Evolutionary conservation across 345 rosid genomes (phyloP).

Genomic region (Salix dunnii): DNA sequence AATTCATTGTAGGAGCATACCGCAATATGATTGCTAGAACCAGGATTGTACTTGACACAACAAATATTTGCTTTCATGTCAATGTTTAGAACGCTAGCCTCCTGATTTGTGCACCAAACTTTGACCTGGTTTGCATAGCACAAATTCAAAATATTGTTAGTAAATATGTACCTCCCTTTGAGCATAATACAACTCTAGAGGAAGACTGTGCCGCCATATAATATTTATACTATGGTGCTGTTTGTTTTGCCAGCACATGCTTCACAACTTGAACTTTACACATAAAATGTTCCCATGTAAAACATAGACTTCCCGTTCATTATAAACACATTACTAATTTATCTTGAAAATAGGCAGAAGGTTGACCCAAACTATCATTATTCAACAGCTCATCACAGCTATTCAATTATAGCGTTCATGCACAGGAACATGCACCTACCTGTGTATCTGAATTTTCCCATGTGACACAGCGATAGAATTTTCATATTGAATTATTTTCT

Average conservation of each 20-base stretch:
- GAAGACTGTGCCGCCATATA: neutral
- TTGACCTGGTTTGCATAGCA: conserved; percentile 61
- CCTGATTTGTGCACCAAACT: conserved; percentile 97
- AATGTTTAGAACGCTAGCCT: conserved; percentile 87
- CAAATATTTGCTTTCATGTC: conserved; percentile 99
- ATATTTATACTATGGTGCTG: neutral
- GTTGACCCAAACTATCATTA: neutral
- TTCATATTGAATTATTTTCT: neutral
- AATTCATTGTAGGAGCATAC: conserved; percentile 35
- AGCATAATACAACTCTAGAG: neutral
- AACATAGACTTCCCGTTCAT: neutral
- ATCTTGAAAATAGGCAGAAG: neutral
- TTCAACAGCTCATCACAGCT: neutral
- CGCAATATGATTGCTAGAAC: conserved; percentile 91
- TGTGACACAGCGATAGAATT: neutral
- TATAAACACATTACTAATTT: neutral
- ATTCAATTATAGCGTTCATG: neutral
- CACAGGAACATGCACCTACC: too few relatives aligned
- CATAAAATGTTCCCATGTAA: neutral
- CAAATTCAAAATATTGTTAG: conserved; percentile 14
- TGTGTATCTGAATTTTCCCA: neutral
- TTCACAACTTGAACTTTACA: neutral
- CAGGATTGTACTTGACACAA: conserved; percentile 97
- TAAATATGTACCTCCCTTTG: neutral
- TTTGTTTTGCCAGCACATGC: neutral